These are phyloP conservation scores for Infundibulicybe gibba DNA, from an alignment of 768 basidiomycete genomes.

Conservation along the genomic window DNA sequence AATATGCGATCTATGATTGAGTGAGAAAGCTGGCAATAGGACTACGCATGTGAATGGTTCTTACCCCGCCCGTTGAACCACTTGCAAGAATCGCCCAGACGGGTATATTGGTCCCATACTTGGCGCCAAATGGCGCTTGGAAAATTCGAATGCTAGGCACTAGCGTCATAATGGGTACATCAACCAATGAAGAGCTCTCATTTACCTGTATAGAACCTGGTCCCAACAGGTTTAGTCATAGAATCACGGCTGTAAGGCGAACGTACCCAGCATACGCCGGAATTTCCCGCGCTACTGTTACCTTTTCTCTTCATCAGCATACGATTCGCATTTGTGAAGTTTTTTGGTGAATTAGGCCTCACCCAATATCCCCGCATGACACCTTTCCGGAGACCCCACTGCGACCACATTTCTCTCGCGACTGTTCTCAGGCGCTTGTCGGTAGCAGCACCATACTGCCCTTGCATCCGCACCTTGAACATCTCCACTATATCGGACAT, in stretches of 20 bases:
- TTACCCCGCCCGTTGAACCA: constrained; percentile 78
- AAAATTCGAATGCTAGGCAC: constrained; percentile 79
- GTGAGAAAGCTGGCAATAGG: constrained; percentile 1
- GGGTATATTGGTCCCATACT: constrained; percentile 66
- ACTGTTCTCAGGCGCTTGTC: constrained; percentile 78
- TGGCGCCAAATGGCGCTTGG: constrained; percentile 70
- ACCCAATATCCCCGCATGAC: constrained; percentile 99
- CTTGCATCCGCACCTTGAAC: constrained; percentile 99
- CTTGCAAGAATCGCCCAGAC: constrained; percentile 84
- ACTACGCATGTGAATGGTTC: constrained; percentile 14
- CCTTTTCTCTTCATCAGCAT: constrained; percentile 33
- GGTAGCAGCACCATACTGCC: constrained; percentile 78
- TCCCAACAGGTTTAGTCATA: background rate
- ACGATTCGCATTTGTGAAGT: too few species aligned
- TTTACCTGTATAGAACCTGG: constrained; percentile 67
- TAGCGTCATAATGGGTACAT: background rate
- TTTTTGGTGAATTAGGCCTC: constrained; percentile 11
- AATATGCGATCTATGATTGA: constrained; percentile 68
- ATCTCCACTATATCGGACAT: constrained; percentile 67
- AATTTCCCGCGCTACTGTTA: constrained; percentile 90
- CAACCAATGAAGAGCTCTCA: background rate
- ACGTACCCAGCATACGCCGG: constrained; percentile 91
- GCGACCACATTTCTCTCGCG: constrained; percentile 76
- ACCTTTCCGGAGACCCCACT: constrained; percentile 84
- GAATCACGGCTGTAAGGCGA: background rate